Base-by-base conservation (phyloP, 805 yeast species). In the Blastobotrys mokoenaii region DNA sequence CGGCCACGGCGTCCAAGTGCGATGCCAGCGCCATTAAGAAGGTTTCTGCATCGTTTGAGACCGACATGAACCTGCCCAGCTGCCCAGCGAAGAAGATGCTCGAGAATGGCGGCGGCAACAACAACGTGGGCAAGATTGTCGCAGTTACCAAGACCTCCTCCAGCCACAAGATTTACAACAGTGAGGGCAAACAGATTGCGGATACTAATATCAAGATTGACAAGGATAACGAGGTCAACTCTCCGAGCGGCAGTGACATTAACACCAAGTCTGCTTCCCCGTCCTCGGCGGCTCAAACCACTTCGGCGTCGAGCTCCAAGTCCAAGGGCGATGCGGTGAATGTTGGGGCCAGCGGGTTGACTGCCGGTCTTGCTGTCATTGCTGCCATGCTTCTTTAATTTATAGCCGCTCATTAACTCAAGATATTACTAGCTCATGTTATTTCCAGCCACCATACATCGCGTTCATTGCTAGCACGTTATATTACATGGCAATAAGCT, bases 81-180 rank as follows among this genome's bases (percentile, higher is more conserved):
- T 63, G 68, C 51, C 72, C 71, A 11, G 71, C 56, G 20, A 32
- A 47, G 25, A 57, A 59, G 36, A 54, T 68, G 45, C 55, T 68
- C 45, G 47, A 53, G 40, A 58, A 60, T 20, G 70, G 70, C 16
- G 63, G 65, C 18, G 71, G 69, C 3, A 64, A 65, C 59, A 47
- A 46, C 34, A 66, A 67, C 47, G 46, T 64, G 18, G 71, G 71
- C 25, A 49, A 58, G 48, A 55, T 65, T 42, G 53, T 59, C 39
- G 45, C 50, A 29, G 45, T 64, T 10, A 46, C 53, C 45, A 41
- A 45, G 31, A 49, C 59, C 16, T 44, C 47, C n/a, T 52, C 62
- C 34, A 56, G 56, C 32, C 60, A 57, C 53, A 51, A 47, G 31
- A 54, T 67, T 48, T 51, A 53, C 45, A 65, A 63, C 44, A 44